Evolutionary conservation across 2,329 filamentous ascomycete species (phyloP).

Genomic region (Xylariales sp.): DNA sequence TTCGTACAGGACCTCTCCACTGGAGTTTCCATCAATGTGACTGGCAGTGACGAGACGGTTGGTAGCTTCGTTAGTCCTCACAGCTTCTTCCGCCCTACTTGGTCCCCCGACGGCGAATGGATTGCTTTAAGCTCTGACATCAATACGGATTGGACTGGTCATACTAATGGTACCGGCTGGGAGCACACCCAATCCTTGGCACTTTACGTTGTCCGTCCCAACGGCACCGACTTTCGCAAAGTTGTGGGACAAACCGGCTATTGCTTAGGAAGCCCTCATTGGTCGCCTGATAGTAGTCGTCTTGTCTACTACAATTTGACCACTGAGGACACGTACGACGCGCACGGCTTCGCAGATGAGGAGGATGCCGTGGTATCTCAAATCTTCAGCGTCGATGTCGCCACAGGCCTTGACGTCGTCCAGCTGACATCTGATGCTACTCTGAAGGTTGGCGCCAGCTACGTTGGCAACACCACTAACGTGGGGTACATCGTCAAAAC

Average conservation of each 20-base stretch:
- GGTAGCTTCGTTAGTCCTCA: slow-evolving; percentile 17
- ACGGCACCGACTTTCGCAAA: slow-evolving; percentile 30
- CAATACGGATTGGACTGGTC: slow-evolving; percentile 36
- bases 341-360: slow-evolving; percentile 20
- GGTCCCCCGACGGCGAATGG: slow-evolving; percentile 36
- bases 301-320: slow-evolving; percentile 35
- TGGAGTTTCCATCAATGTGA: slow-evolving; percentile 26
- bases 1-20: slow-evolving; percentile 32
- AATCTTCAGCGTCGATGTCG: slow-evolving; percentile 32
- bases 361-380: slow-evolving; percentile 19
- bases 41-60: slow-evolving; percentile 22
- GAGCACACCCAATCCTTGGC: slow-evolving; percentile 36
- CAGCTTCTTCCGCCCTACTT: slow-evolving; percentile 32
- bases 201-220: slow-evolving; percentile 30
- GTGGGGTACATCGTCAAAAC: slow-evolving; percentile 23
- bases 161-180: slow-evolving; percentile 33
- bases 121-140: slow-evolving; percentile 35
- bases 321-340: slow-evolving; percentile 30
- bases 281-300: slow-evolving; percentile 28
- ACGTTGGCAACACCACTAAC: slow-evolving; percentile 10
- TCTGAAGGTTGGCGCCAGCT: slow-evolving; percentile 23
- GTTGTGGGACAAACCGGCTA: slow-evolving; percentile 26
- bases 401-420: slow-evolving; percentile 27
- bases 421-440: slow-evolving; percentile 21
- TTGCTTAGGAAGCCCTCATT: slow-evolving; percentile 32